A percentile compares a stretch with the other conserved stretches of the same genome.
phyloP scores from a whole-genome alignment of 371 early-diverging fungal genomes.

The Rhizopus stolonifer region DNA sequence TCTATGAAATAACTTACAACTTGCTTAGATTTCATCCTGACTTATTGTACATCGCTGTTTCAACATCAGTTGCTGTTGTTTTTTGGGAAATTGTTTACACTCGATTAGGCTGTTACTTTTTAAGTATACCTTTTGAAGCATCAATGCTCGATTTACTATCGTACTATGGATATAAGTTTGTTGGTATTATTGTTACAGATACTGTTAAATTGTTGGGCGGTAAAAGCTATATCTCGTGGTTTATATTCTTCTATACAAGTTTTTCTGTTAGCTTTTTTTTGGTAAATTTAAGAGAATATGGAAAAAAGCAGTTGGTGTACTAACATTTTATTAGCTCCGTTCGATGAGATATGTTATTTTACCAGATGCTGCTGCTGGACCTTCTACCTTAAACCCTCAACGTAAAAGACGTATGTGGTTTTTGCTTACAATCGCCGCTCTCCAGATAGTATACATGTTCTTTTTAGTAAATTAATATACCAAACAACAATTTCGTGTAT shows the following conservation, averaged over 20 bases:
- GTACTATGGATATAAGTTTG: slow-evolving; percentile 97
- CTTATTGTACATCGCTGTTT: slow-evolving; percentile 84
- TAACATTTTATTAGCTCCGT: slow-evolving; percentile 58
- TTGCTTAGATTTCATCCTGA: slow-evolving; percentile 85
- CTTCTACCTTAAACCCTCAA: slow-evolving; percentile 75
- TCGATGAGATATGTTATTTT: slow-evolving; percentile 88
- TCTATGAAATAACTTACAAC: background rate
- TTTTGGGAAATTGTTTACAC: slow-evolving; percentile 80
- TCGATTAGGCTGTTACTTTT: slow-evolving; percentile 85
- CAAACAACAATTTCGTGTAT: background rate
- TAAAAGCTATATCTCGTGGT: slow-evolving; percentile 58
- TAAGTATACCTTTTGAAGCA: slow-evolving; percentile 86
- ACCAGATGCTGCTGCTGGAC: slow-evolving; percentile 74
- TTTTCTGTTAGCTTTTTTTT: slow-evolving; percentile 76
- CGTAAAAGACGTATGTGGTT: slow-evolving; percentile 87
- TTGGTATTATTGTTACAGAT: slow-evolving; percentile 69
- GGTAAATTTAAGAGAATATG: slow-evolving; percentile 20
- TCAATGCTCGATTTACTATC: slow-evolving; percentile 86
- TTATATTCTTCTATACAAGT: slow-evolving; percentile 72
- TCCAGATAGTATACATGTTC: slow-evolving; percentile 84
- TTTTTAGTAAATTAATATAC: slow-evolving; percentile 60
- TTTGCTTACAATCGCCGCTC: slow-evolving; percentile 78
- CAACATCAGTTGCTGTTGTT: slow-evolving; percentile 82
- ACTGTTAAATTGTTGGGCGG: slow-evolving; percentile 48
- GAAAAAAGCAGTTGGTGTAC: background rate